phyloP scores from a whole-genome alignment of 1,139 yeast species.

The Nakaseomyces bracarensis region DNA sequence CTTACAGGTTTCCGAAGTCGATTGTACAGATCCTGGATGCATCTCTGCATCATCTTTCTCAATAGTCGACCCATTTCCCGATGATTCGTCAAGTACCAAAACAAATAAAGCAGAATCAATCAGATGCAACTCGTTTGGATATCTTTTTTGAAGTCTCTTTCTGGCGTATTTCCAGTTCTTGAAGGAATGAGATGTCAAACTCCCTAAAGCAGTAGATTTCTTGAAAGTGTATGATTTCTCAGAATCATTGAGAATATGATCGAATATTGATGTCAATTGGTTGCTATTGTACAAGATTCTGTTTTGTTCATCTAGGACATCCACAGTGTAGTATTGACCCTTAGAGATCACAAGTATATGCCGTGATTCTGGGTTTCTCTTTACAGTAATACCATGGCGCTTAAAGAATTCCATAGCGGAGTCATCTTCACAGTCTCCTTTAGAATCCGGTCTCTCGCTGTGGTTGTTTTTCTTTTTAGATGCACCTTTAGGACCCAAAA shows the following conservation, averaged over 20 bases:
- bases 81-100: constrained; percentile 57
- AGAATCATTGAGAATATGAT: constrained; percentile 43
- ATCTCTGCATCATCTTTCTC: constrained; percentile 9
- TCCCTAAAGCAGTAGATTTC: constrained; percentile 50
- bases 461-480: neutral
- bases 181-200: constrained; percentile 61
- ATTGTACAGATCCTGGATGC: constrained; percentile 13
- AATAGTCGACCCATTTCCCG: constrained; percentile 41
- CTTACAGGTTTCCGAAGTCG: constrained; percentile 31
- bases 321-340: constrained; percentile 55
- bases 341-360: constrained; percentile 53
- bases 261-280: constrained; percentile 46
- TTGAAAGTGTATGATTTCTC: constrained; percentile 36
- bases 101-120: constrained; percentile 63
- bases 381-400: constrained; percentile 36
- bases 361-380: constrained; percentile 31
- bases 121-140: constrained; percentile 38
- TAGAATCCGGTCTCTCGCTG: neutral
- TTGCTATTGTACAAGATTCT: constrained; percentile 45
- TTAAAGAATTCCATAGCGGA: constrained; percentile 14
- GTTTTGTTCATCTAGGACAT: constrained; percentile 42
- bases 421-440: neutral
- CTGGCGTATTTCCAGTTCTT: constrained; percentile 57
- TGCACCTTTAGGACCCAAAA: neutral
- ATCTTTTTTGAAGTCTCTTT: constrained; percentile 37